These are phyloP conservation scores for Apophysomyces variabilis DNA, from an alignment of 371 early-diverging fungal species.

Conservation along the genomic window DNA sequence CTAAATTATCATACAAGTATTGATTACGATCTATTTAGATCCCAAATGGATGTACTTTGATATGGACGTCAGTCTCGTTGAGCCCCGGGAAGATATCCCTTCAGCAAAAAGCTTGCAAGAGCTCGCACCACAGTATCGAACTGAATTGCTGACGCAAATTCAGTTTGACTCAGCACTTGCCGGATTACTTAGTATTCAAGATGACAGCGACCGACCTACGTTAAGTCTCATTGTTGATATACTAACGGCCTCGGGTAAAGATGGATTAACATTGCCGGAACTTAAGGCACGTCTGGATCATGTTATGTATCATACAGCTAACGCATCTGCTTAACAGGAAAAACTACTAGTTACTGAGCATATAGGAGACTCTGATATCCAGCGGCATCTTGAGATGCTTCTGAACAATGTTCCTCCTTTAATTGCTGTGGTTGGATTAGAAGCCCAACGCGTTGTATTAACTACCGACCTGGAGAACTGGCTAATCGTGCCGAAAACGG, in stretches of 20 bases:
- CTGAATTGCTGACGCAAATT: slow-evolving; percentile 2
- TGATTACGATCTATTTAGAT: not conserved
- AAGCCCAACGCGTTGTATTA: slow-evolving; percentile 29
- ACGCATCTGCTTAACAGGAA: slow-evolving; percentile 9
- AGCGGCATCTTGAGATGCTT: slow-evolving; percentile 16
- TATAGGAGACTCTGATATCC: slow-evolving; percentile 19
- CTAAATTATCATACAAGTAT: not conserved
- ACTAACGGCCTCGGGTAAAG: slow-evolving; percentile 6
- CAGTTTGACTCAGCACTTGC: slow-evolving; percentile 7
- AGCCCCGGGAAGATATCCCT: not conserved
- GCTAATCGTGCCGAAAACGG: slow-evolving; percentile 15
- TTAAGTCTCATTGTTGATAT: slow-evolving; percentile 17
- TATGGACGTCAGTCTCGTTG: not conserved
- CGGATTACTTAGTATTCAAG: slow-evolving; percentile 10
- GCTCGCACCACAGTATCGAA: not conserved
- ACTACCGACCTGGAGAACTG: slow-evolving; percentile 17
- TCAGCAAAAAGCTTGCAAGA: not conserved
- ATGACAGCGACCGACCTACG: not conserved
- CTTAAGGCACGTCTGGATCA: slow-evolving; percentile 18
- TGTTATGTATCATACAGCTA: not conserved
- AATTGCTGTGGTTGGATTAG: slow-evolving; percentile 28
- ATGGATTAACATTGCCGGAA: slow-evolving; percentile 23
- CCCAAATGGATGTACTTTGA: not conserved
- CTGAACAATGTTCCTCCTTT: slow-evolving; percentile 18
- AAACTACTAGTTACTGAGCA: not conserved